phyloP scores from a whole-genome alignment of 148 eudicot species.

The Chenopodium album region DNA sequence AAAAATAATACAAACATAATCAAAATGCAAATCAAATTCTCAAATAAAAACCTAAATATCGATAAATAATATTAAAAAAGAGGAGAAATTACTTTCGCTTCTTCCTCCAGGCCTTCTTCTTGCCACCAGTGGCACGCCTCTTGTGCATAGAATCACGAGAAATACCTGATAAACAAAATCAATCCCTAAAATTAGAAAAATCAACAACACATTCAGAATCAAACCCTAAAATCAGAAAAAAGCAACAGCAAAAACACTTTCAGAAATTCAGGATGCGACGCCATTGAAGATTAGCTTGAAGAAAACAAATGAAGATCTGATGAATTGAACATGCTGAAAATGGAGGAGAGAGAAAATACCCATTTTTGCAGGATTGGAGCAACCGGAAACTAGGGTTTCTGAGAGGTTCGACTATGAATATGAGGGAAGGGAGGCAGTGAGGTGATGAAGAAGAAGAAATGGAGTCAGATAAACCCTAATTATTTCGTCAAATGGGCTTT shows the following conservation, averaged over 20 bases:
- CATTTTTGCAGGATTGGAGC: slow-evolving; percentile 6
- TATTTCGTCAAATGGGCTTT: neutral
- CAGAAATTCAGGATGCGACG: neutral
- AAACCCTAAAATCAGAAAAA: neutral
- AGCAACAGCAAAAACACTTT: neutral
- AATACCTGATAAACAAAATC: slow-evolving; percentile 43
- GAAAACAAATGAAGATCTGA: neutral
- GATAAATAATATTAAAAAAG: neutral
- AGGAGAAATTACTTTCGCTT: slow-evolving; percentile 55
- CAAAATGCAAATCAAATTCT: neutral
- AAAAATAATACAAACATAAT: no score
- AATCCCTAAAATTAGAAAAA: neutral
- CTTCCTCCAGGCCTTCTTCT: slow-evolving; percentile 90
- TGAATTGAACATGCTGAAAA: neutral
- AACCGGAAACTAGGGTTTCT: slow-evolving; percentile 14
- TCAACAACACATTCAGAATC: neutral
- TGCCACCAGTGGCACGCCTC: slow-evolving; percentile 85
- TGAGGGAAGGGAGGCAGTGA: neutral
- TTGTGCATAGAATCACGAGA: slow-evolving; percentile 84
- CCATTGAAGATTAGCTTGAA: neutral
- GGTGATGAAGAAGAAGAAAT: neutral
- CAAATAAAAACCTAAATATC: neutral
- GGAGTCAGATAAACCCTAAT: neutral
- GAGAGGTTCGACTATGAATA: neutral
- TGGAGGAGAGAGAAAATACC: slow-evolving; percentile 4